phyloP scores from a whole-genome alignment of 345 rosid species.

The Arabis hirsuta region DNA sequence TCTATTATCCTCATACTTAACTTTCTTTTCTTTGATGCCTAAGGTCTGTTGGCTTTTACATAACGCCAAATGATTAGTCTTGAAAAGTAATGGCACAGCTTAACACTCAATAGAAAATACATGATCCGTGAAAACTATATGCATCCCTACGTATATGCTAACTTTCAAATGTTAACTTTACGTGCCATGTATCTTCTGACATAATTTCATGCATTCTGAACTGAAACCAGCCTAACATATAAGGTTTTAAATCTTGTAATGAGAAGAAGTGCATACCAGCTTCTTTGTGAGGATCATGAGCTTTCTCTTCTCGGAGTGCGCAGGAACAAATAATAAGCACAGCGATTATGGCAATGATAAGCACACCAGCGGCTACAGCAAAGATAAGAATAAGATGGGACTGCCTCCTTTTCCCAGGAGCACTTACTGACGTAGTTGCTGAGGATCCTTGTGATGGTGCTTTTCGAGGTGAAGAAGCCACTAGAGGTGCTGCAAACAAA shows the following conservation, averaged over 20 bases:
- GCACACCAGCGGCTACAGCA: conserved; percentile 69
- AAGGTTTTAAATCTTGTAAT: conserved; percentile 14
- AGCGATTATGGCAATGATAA: conserved; percentile 55
- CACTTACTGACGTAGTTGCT: conserved; percentile 44
- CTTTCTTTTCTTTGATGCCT: background rate
- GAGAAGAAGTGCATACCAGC: conserved; percentile 54
- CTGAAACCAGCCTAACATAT: conserved; percentile 22
- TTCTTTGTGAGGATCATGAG: conserved; percentile 57
- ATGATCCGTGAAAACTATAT: background rate
- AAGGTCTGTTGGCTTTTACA: conserved; percentile 15
- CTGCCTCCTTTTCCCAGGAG: conserved; percentile 59
- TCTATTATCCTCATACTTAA: background rate
- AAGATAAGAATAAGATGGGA: conserved; percentile 66
- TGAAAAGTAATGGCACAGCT: background rate
- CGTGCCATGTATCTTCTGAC: conserved; percentile 19
- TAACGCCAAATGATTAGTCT: conserved; percentile 11
- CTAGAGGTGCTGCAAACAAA: conserved; percentile 67
- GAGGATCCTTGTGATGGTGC: conserved; percentile 59
- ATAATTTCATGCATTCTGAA: conserved; percentile 6
- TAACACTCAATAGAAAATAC: conserved; percentile 10
- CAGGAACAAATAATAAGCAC: conserved; percentile 70
- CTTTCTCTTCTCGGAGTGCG: conserved; percentile 59
- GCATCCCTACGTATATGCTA: conserved; percentile 13
- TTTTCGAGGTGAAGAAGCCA: conserved; percentile 57
- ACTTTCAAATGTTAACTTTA: background rate